Conservation (phyloP, 208 protist species). For the Wallacemonas sp. region DNA sequence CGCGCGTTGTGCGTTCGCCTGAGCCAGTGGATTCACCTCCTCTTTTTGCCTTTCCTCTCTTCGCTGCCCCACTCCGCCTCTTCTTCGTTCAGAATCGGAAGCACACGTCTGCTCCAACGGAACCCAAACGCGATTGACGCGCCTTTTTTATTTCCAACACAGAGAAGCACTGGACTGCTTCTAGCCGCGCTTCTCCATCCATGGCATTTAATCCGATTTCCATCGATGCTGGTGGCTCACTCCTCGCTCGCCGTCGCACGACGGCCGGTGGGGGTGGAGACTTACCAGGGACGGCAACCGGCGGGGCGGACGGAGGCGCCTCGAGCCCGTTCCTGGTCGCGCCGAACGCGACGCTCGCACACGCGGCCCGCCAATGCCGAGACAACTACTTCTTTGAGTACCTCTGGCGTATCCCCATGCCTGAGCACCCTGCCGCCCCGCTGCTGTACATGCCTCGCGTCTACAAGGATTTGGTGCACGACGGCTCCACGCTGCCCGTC, state of each 20-base stretch:
- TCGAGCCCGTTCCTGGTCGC: slow-evolving; percentile 1
- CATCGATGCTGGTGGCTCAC: slow-evolving; percentile 40
- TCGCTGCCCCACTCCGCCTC: too few species aligned
- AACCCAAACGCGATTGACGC: not conserved
- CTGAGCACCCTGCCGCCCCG: slow-evolving; percentile 43
- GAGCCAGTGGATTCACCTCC: too few species aligned
- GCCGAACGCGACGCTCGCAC: slow-evolving; percentile 17
- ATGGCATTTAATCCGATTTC: slow-evolving; percentile 78
- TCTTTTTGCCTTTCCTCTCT: too few species aligned
- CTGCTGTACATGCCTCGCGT: slow-evolving; percentile 64
- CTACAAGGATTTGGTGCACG: slow-evolving; percentile 41
- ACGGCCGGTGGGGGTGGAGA: slow-evolving; percentile 9
- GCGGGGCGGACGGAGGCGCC: not conserved
- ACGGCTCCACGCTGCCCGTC: slow-evolving; percentile 38
- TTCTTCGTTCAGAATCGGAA: too few species aligned
- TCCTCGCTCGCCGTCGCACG: slow-evolving; percentile 1
- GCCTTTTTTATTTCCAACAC: not conserved
- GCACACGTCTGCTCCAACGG: not conserved
- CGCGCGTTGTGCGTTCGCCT: too few species aligned
- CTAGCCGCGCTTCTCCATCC: not conserved
- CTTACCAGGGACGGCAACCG: not conserved
- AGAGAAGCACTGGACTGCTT: too few species aligned
- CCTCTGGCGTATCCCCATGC: slow-evolving; percentile 60
- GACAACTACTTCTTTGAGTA: slow-evolving; percentile 70
- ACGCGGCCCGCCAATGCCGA: slow-evolving; percentile 52